Conservation (phyloP, 495 filamentous ascomycete species). For the Penicillium steckii region DNA sequence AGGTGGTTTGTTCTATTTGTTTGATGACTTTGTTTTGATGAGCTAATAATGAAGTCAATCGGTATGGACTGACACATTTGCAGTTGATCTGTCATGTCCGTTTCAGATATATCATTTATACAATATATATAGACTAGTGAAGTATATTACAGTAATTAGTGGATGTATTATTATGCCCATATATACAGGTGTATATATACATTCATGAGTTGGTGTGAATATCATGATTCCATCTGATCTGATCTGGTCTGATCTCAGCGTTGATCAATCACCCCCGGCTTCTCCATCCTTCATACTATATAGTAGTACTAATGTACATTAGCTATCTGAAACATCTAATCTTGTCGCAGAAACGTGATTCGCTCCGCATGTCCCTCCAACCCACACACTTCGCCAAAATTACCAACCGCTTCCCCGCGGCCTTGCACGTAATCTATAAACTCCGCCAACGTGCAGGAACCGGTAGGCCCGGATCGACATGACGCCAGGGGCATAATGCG, state of each 20-base stretch:
- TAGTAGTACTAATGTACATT: not conserved
- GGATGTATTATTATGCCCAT: no score
- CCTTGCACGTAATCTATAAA: slow-evolving; percentile 44
- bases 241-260: no score
- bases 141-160: no score
- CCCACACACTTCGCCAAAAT: slow-evolving; percentile 33
- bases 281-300: no score
- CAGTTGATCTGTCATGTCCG: not conserved
- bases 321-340: not conserved
- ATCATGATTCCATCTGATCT: no score
- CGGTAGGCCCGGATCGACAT: slow-evolving; percentile 51
- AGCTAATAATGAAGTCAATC: slow-evolving; percentile 4
- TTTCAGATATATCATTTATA: not conserved
- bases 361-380: slow-evolving; percentile 23
- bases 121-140: no score
- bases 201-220: no score
- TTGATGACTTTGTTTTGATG: slow-evolving; percentile 2
- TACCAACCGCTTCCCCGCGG: slow-evolving; percentile 25
- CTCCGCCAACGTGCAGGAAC: slow-evolving; percentile 47
- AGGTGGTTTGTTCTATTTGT: slow-evolving; percentile 2
- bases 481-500: slow-evolving; percentile 51
- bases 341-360: slow-evolving; percentile 31
- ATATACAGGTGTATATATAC: no score
- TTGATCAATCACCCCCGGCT: no score
- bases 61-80: not conserved